A percentile compares a stretch with the other conserved stretches of the same genome.
Evolutionary conservation across 179 eudicot species (phyloP).

Genomic region (Sideroxylon spinosum): DNA sequence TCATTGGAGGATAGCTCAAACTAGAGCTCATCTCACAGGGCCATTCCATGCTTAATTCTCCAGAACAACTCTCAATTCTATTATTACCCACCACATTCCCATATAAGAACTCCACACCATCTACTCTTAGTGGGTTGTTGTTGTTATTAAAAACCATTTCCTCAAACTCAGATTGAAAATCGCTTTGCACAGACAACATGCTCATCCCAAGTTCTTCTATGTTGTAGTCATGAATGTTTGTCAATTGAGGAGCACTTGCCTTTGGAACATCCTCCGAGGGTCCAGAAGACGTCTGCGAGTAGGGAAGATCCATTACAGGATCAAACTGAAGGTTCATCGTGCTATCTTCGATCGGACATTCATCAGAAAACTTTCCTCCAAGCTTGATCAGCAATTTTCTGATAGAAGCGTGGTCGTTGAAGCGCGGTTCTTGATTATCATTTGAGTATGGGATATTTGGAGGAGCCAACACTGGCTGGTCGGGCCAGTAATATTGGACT

Average conservation of each 20-base stretch:
- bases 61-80: constrained; percentile 18
- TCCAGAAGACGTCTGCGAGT: constrained; percentile 4
- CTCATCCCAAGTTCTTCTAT: constrained; percentile 16
- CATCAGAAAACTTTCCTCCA: constrained; percentile 37
- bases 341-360: not conserved
- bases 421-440: constrained; percentile 20
- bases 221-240: constrained; percentile 9
- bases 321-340: no score
- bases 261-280: constrained; percentile 18
- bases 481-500: constrained; percentile 20
- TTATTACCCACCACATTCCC: constrained; percentile 22
- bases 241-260: constrained; percentile 14
- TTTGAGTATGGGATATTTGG: constrained; percentile 24
- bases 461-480: constrained; percentile 19
- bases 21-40: constrained; percentile 21
- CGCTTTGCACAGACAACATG: constrained; percentile 24
- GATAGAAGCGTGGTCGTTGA: constrained; percentile 44
- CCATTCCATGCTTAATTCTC: constrained; percentile 35
- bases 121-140: constrained; percentile 26
- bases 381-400: constrained; percentile 53
- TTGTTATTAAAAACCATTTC: constrained; percentile 41
- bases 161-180: constrained; percentile 36
- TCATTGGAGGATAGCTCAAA: constrained; percentile 25
- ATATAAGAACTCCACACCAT: constrained; percentile 45
- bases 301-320: not conserved